Base-by-base conservation (phyloP, 2,329 filamentous ascomycete species). In the Hymenoscyphus infarciens region DNA sequence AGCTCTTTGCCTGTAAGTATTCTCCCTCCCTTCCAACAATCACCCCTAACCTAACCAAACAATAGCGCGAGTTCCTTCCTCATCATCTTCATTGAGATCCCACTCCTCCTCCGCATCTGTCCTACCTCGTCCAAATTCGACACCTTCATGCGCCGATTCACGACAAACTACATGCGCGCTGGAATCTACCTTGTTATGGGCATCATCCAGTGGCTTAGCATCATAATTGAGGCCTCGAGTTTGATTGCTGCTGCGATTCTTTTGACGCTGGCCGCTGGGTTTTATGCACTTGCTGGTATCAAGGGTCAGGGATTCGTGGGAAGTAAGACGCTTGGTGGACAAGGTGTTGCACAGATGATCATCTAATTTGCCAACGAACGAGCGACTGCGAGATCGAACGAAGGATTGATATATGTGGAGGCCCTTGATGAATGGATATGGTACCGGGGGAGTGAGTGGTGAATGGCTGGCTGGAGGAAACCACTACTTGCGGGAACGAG, bases 301-400 rank as follows among this genome's bases (percentile, higher is more conserved):
- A 94, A 91, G 82, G 89, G 90, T 64, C 91, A 96, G 79, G 89
- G 86, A 39, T 96, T 96, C 77, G 87, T 92, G 68, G 90, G 90
- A 65, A 97, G 93, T 83, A 98, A 98, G 86, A 98, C 94, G 16
- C 83, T 99, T 60, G 95, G 95, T 69, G 95, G 95, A 60, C 89
- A 91, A 69, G 94, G 94, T 59, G 90, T 97, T 70, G 95, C 92
- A 66, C 93, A 97, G 81, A 97, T 98, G 94, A 97, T 98, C 78
- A 92, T 98, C 74, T 96, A 82, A 52, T 22, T 13, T 10, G 19
- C 3, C 45, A 13, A 38, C 35, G 35, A 38, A 38, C 35, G 11
- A 38, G 13, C 35, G 35, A 38, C 11, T 13, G 35, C 16, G 13
- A 38, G 13, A 16, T 5, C 11, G 4, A 38, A 38, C 13, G 35